Percentiles rank a stretch among this genome's conserved stretches.
Conservation (phyloP, 2,329 filamentous ascomycete genomes). For the Fusarium piperis region DNA sequence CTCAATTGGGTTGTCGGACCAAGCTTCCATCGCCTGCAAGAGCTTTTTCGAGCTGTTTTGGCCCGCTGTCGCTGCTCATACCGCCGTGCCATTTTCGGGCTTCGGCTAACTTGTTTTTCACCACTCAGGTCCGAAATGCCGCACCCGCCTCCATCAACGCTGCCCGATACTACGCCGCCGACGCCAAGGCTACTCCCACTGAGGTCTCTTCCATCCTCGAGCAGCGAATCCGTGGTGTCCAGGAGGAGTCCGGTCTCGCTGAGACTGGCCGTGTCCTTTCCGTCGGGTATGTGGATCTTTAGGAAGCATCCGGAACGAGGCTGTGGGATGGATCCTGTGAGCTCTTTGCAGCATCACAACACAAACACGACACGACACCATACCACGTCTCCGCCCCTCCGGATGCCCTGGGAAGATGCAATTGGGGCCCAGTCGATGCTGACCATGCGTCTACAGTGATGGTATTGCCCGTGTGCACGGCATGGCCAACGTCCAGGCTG, state of each 20-base stretch:
- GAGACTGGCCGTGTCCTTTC: slow-evolving; percentile 99
- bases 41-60: slow-evolving; percentile 50
- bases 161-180: slow-evolving; percentile 87
- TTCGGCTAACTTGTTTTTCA: slow-evolving; percentile 67
- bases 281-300: slow-evolving; percentile 82
- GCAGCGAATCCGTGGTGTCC: slow-evolving; percentile 98
- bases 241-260: slow-evolving; percentile 94
- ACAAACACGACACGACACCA: slow-evolving; percentile 8
- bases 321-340: slow-evolving; percentile 15
- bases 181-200: slow-evolving; percentile 94
- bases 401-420: slow-evolving; percentile 23
- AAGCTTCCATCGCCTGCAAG: slow-evolving; percentile 22
- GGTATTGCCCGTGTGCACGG: slow-evolving; percentile 99
- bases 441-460: slow-evolving; percentile 73
- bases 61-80: slow-evolving; percentile 39
- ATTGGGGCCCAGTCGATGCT: slow-evolving; percentile 38
- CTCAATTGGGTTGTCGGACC: slow-evolving; percentile 50
- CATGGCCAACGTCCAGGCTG: slow-evolving; percentile 99
- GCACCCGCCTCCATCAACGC: slow-evolving; percentile 80
- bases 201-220: slow-evolving; percentile 99
- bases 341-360: slow-evolving; percentile 14
- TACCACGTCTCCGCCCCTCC: slow-evolving; percentile 9
- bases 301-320: slow-evolving; percentile 30
- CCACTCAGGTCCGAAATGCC: slow-evolving; percentile 82
- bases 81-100: slow-evolving; percentile 53